phyloP scores from a whole-genome alignment of 495 filamentous ascomycete species.

The Hypoxylon cercidicola region DNA sequence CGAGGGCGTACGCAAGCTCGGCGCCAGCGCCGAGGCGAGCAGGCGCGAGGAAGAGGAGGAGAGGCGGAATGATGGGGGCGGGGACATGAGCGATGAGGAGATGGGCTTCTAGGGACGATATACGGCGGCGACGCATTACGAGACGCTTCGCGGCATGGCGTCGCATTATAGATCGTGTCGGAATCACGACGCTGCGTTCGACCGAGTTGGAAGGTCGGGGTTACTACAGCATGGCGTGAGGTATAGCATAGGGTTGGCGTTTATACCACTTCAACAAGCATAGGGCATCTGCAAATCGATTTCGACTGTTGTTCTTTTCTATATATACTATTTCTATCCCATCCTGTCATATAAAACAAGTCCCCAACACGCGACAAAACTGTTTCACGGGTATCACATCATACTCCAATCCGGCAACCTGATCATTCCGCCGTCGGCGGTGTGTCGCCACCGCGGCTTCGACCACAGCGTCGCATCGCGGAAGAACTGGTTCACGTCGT shows the following conservation, averaged over 20 bases:
- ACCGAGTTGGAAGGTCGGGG: not conserved
- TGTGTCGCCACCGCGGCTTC: constrained; percentile 2
- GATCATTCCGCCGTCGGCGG: constrained; percentile 3
- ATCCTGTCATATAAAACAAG: too few species aligned
- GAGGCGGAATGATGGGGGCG: constrained; percentile 45
- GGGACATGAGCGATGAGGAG: constrained; percentile 61
- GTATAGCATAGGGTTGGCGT: constrained; percentile 23
- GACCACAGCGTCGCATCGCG: not conserved
- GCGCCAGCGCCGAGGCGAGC: constrained; percentile 64
- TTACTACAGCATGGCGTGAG: not conserved
- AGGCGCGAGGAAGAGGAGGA: constrained; percentile 67
- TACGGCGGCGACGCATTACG: constrained; percentile 12
- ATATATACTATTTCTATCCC: too few species aligned
- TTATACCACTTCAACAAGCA: not conserved
- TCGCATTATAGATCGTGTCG: too few species aligned
- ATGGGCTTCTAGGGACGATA: constrained; percentile 52
- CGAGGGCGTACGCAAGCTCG: constrained; percentile 81
- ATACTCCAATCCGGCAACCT: too few species aligned
- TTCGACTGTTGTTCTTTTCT: too few species aligned
- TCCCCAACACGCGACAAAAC: too few species aligned
- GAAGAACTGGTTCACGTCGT: constrained; percentile 3
- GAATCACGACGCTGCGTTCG: constrained; percentile 2
- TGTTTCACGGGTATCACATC: too few species aligned
- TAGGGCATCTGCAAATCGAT: too few species aligned
- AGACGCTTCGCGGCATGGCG: constrained; percentile 10